Conservation (phyloP, 208 protist species). For the Leishmania aethiopica region DNA sequence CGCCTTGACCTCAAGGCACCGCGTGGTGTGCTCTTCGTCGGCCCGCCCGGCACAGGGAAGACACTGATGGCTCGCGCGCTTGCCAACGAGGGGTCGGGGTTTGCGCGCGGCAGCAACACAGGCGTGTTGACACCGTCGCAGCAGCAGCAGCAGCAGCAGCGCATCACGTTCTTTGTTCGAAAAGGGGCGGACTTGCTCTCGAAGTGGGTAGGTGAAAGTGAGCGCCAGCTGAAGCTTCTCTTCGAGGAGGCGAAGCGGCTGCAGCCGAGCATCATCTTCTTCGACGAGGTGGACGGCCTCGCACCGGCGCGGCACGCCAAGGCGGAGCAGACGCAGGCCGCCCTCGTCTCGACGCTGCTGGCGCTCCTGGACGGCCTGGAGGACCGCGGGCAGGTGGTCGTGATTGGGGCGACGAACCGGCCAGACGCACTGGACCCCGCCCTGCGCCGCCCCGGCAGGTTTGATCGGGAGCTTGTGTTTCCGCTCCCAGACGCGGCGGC, state of each 20-base stretch:
- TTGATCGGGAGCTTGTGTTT: conserved; percentile 97
- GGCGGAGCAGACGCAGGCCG: conserved; percentile 82
- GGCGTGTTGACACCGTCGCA: neutral
- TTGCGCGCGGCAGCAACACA: conserved; percentile 3
- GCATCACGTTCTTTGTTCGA: conserved; percentile 97
- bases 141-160: conserved; percentile 29
- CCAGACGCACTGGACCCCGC: conserved; percentile 97
- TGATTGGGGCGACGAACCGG: conserved; percentile 96
- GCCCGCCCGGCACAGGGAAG: conserved; percentile 99
- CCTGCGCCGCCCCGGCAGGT: conserved; percentile 95
- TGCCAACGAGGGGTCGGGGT: conserved; percentile 97
- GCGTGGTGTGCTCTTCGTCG: conserved; percentile 99
- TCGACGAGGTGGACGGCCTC: conserved; percentile 99
- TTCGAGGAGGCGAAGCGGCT: conserved; percentile 97
- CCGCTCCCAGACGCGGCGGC: conserved; percentile 74
- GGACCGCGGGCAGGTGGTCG: conserved; percentile 90
- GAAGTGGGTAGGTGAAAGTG: conserved; percentile 99
- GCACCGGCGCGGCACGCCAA: conserved; percentile 79
- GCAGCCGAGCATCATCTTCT: conserved; percentile 99
- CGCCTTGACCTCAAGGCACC: conserved; percentile 71
- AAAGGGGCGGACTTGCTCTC: conserved; percentile 97
- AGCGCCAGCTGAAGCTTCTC: conserved; percentile 96
- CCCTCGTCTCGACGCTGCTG: conserved; percentile 92
- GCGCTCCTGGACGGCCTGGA: conserved; percentile 96
- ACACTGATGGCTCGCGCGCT: conserved; percentile 99